Evolutionary conservation across 495 filamentous ascomycete genomes (phyloP), one percentile per base, ranked within the genome.

Genomic region (Tuber calosporum): DNA sequence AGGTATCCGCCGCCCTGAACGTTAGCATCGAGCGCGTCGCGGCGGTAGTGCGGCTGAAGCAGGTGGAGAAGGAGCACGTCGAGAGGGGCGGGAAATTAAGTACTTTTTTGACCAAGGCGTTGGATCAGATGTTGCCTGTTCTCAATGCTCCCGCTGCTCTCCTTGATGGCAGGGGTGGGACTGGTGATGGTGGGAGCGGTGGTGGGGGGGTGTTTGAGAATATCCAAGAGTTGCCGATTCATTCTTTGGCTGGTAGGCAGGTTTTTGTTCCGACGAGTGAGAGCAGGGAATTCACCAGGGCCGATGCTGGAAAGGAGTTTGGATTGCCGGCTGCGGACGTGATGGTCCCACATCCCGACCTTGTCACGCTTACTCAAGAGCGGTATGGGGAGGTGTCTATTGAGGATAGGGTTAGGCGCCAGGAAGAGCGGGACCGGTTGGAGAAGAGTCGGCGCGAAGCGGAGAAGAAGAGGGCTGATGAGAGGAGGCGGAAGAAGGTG

Each of bases 211-310:
- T 13, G 53, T 62, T 96, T 81, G 95, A 99, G 85, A 85, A 90
- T 67, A 94, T 97, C 83, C 96, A 97, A 83, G 94, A 97, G 80
- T 87, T 99, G 11, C 90, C 90, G 72, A 89, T 93, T 40, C 94
- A 97, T 83, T 87, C 88, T 39, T 82, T 88, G 68, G 97, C 95
- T 0, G 86, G 87, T 68, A 87, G 90, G 72, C 95, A 98, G 84
- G 87, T 97, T 58, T 99, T 97, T 84, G 87, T 92, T 82, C 95
- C 96, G 5, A 88, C 90, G 67, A 91, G 95, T 15, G 95, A 99
- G 83, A 97, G 94, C 26, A 90, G 92, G 34, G 84, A 89, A 45
- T 98, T 97, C 83, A 97, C 91, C 7, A 92, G 96, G 82, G 87
- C 83, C 39, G 94, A 98, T 82, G 96, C 95, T 11, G 96, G 91